Conservation (phyloP, 1,284 basidiomycete species). For the Xerocomus amazonicus region DNA sequence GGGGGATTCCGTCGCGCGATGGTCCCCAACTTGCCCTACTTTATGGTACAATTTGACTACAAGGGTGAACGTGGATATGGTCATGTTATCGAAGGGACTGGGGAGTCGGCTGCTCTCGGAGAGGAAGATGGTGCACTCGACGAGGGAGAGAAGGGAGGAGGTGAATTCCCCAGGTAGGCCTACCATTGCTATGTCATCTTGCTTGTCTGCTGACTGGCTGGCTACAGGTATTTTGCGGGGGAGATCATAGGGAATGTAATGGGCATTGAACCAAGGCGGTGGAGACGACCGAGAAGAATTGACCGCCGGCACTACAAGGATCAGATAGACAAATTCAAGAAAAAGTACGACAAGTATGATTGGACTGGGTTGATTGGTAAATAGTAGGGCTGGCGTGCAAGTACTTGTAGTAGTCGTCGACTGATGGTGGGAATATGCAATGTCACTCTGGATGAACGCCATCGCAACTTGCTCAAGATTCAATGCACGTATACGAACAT, state of each 20-base stretch:
- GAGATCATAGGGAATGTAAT: constrained; percentile 94
- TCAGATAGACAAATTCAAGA: constrained; percentile 64
- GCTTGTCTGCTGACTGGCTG: constrained; percentile 5
- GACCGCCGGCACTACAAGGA: constrained; percentile 71
- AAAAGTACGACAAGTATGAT: constrained; percentile 68
- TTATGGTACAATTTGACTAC: constrained; percentile 98
- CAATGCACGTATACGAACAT: background rate
- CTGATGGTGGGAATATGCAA: background rate
- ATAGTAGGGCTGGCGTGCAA: no score
- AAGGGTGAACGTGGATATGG: constrained; percentile 97
- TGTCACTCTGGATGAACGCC: background rate
- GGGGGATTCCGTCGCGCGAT: constrained; percentile 90
- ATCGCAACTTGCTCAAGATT: constrained; percentile 3
- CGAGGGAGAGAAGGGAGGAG: constrained; percentile 84
- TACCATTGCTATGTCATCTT: background rate
- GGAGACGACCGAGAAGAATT: constrained; percentile 76
- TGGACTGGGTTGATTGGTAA: constrained; percentile 72
- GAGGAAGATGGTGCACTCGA: constrained; percentile 66
- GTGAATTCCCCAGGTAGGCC: constrained; percentile 81
- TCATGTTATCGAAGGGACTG: constrained; percentile 90
- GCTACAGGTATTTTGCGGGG: constrained; percentile 81
- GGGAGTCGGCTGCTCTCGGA: constrained; percentile 59
- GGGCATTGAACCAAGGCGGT: constrained; percentile 83
- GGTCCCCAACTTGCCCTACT: constrained; percentile 97
- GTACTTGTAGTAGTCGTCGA: no score